Evolutionary conservation across 1,284 basidiomycete genomes (phyloP), one percentile per base, ranked within the genome.

Genomic region (Bjerkandera adusta): DNA sequence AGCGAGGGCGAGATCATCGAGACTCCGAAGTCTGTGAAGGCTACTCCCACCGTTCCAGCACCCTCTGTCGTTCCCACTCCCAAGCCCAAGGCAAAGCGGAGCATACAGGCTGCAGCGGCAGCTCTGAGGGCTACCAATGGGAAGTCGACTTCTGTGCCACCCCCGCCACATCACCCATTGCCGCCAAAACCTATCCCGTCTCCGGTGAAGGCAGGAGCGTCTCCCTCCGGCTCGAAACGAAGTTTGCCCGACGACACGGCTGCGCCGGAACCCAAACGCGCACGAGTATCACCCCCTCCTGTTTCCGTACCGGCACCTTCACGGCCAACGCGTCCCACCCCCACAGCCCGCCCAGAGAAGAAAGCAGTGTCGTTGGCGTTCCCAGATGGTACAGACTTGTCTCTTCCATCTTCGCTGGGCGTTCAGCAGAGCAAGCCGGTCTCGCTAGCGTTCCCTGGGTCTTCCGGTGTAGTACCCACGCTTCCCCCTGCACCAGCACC

Each of bases 221-320:
- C 7, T 11, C 44, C 35, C 30, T 41, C 51, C 42, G 48, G 40
- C 42, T 57, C 50, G 45, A 64, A 62, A 48, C 63, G 57, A 18
- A 50, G 47, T 21, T 38, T 37, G n/a, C 50, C 52, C 2, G 70
- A 66, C 40, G 74, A 76, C 43, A 65, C 66, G 21, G 22, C 62
- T 69, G 59, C 67, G 33, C 65, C 61, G 12, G 64, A 59, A 34
- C 48, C 66, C 21, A 75, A 76, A 60, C 74, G 68, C 12, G 61
- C 64, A 20, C 69, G 67, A 26, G 54, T 50, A 21, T 55, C 53
- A 18, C 62, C 69, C 6, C 61, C 69, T n/a, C 59, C 66, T 12
- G 55, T 54, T 35, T 37, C 52, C 20, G 18, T 15, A 16, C n/a
- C 36, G 13, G 20, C 29, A 13, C 45, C 30, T 16, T 32, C 36